Evolutionary conservation across 495 filamentous ascomycete genomes (phyloP), one percentile per base, ranked within the genome.

Genomic region (Neurospora africana): DNA sequence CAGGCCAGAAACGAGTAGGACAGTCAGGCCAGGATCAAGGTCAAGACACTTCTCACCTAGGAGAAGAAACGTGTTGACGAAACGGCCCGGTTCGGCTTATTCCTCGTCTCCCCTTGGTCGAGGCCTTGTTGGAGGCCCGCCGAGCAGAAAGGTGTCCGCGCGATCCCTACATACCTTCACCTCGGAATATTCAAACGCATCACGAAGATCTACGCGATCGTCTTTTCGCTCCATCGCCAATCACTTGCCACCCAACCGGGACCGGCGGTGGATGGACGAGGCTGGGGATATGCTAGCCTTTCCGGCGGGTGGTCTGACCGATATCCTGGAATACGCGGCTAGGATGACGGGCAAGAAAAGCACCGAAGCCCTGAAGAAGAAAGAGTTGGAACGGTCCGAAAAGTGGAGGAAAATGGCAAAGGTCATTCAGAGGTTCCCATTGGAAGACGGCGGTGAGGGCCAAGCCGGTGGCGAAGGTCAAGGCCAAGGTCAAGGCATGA

Each of bases 351-450:
- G 87, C n/a, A 87, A 85, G 72, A 65, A 65, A 65, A 81, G 81
- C 3, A 82, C 86, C 21, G 87, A 89, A 72, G 86, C 82, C 43
- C 72, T 89, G 69, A 93, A 91, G 75, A 88, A 88, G 76, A 95
- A 94, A 76, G 95, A 99, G 79, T 89, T 88, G 83, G 85, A 88
- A 72, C 86, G 95, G 15, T 90, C 96, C 47, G 94, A 97, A 76
- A 99, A 99, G 76, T 99, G 95, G 95, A 86, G 90, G 61, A 96
- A 94, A 81, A 99, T 99, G 95, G 96, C 95, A 27, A 91, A 89
- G 74, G 85, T 90, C 21, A 84, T 88, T 47, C 86, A 76, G 78
- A 84, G 72, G 84, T 80, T 43, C 53, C 53, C 53, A 33, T 33
- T 65, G 53, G 53, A 65, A 65, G 53, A 65, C 53, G 53, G 53